Evolutionary conservation across 225 moss, liverwort and hornwort genomes (phyloP).

Genomic region (Marchantia polymorpha): DNA sequence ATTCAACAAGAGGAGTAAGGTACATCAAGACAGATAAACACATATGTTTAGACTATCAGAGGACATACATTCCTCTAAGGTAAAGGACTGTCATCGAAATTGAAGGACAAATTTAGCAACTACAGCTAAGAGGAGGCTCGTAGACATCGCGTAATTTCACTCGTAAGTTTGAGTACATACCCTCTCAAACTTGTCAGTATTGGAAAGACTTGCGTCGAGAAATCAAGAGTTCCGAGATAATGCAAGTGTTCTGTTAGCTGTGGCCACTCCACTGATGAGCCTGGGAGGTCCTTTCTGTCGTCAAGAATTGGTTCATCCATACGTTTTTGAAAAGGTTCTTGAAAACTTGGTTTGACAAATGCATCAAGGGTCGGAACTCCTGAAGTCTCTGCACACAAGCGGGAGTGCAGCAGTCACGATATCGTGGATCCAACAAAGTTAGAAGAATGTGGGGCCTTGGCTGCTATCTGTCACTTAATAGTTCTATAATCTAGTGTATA

Average conservation of each 20-base stretch:
- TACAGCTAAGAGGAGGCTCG: no score
- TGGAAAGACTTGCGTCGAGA: constrained; percentile 21
- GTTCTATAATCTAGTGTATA: no score
- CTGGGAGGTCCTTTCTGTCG: not conserved
- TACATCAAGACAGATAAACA: no score
- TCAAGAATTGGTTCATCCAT: not conserved
- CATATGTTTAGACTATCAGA: no score
- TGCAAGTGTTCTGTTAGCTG: constrained; percentile 6
- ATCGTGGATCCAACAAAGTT: not conserved
- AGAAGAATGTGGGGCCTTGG: not conserved
- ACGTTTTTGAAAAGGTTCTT: not conserved
- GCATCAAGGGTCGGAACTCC: not conserved
- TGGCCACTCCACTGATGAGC: constrained; percentile 16
- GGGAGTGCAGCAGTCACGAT: not conserved
- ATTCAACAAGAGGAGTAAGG: no score
- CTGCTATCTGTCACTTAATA: no score
- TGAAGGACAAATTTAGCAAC: not conserved
- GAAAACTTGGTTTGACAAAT: not conserved
- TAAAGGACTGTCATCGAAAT: not conserved
- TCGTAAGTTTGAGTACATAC: not conserved
- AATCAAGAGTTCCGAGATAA: constrained; percentile 22
- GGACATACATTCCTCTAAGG: not conserved
- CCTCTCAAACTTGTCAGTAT: constrained; percentile 18
- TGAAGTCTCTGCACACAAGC: not conserved
- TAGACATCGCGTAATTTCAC: not conserved